Percentiles rank a stretch among this genome's conserved stretches.
Conservation (phyloP, 2,329 filamentous ascomycete species). For the Stachybotrys echinatus region DNA sequence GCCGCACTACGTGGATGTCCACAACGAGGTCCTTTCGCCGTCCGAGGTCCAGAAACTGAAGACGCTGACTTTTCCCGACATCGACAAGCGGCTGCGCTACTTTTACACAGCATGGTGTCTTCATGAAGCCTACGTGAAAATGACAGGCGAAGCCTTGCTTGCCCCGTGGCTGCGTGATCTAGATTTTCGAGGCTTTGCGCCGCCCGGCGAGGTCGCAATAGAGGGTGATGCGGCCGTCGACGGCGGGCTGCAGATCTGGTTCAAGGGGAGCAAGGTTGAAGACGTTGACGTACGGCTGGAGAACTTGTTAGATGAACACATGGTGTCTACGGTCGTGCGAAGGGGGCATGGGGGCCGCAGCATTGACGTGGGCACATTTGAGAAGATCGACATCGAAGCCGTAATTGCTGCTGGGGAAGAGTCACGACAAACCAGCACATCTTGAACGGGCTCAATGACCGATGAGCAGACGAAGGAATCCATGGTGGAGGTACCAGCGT, state of each 20-base stretch:
- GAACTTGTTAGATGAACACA: constrained; percentile 44
- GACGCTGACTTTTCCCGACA: constrained; percentile 22
- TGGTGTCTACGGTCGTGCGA: constrained; percentile 48
- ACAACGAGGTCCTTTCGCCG: constrained; percentile 63
- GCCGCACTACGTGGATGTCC: constrained; percentile 63
- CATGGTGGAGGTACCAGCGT: too few relatives aligned
- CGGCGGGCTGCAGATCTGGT: constrained; percentile 21
- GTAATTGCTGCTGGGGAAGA: constrained; percentile 39
- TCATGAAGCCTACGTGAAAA: constrained; percentile 78
- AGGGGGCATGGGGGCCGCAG: constrained; percentile 33
- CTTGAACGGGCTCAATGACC: too few relatives aligned
- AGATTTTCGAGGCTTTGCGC: constrained; percentile 60
- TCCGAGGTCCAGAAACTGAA: constrained; percentile 61
- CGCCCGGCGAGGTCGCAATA: constrained; percentile 35
- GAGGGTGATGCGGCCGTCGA: constrained; percentile 1
- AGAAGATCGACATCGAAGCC: constrained; percentile 37
- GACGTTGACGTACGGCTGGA: constrained; percentile 28
- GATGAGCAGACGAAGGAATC: too few relatives aligned
- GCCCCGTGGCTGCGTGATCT: constrained; percentile 67
- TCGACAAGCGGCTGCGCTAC: constrained; percentile 56
- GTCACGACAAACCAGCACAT: not conserved
- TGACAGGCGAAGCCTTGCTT: constrained; percentile 72
- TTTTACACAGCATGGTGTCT: constrained; percentile 79
- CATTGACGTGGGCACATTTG: constrained; percentile 34
- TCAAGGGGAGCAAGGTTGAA: constrained; percentile 21